Conservation (phyloP, 2,329 filamentous ascomycete genomes). For the Leptoxyphium fumago region DNA sequence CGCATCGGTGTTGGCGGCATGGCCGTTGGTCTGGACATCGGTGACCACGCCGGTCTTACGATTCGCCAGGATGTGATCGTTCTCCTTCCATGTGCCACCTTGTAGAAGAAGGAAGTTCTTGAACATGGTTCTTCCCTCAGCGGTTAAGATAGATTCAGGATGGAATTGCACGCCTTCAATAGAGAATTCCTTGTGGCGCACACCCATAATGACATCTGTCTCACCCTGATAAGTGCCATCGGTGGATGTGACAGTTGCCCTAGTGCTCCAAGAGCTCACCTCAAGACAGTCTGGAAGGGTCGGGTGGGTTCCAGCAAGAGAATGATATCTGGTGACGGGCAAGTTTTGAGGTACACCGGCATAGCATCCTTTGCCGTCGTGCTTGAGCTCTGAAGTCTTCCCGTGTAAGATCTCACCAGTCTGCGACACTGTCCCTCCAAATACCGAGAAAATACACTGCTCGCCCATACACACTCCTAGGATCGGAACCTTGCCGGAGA, state of each 20-base stretch:
- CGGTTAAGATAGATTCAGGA: conserved; percentile 90
- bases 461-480: conserved; percentile 99
- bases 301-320: conserved; percentile 77
- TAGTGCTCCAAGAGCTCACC: conserved; percentile 59
- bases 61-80: conserved; percentile 35
- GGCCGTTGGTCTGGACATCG: conserved; percentile 21
- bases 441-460: conserved; percentile 94
- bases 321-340: conserved; percentile 90
- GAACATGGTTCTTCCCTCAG: conserved; percentile 76
- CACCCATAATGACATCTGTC: conserved; percentile 87
- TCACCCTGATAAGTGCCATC: conserved; percentile 52
- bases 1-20: conserved; percentile 19
- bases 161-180: conserved; percentile 98
- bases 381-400: conserved; percentile 81
- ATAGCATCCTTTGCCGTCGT: conserved; percentile 89
- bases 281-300: conserved; percentile 78
- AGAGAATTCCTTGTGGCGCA: conserved; percentile 78
- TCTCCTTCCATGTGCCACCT: conserved; percentile 83
- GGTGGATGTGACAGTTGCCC: conserved; percentile 34
- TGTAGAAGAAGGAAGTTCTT: conserved; percentile 81
- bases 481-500: conserved; percentile 86
- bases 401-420: conserved; percentile 95
- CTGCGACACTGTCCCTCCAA: conserved; percentile 78
- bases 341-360: conserved; percentile 63
- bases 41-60: conserved; percentile 18